A percentile compares a stretch with the other conserved stretches of the same genome.
phyloP scores from a whole-genome alignment of 257 asterid genomes.

The Solanum medicagineum region DNA sequence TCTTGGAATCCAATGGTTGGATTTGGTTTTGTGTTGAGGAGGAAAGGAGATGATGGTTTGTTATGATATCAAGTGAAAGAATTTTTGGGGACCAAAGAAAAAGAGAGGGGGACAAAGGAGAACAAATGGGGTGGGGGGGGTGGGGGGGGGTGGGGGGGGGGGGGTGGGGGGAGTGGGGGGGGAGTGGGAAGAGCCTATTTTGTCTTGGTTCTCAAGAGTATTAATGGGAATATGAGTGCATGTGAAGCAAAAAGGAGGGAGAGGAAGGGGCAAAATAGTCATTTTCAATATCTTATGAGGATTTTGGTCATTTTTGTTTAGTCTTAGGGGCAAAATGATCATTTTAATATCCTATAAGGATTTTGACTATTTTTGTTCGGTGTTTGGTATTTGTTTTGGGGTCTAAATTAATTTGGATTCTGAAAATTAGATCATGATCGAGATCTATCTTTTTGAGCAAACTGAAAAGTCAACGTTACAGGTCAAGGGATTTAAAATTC shows the following conservation, averaged over 20 bases:
- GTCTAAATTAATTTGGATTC: background rate
- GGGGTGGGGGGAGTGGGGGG: background rate
- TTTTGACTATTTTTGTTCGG: background rate
- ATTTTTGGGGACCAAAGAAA: background rate
- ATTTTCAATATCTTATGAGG: background rate
- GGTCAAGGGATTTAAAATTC: background rate
- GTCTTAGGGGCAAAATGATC: background rate
- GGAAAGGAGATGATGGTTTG: background rate
- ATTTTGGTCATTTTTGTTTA: background rate
- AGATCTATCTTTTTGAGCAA: background rate
- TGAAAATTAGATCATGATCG: background rate
- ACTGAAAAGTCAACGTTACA: background rate
- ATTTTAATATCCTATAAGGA: background rate
- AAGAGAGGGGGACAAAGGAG: background rate
- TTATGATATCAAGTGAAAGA: background rate
- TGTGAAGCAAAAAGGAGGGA: slow-evolving; percentile 26
- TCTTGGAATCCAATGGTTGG: slow-evolving; percentile 31
- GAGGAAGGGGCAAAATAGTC: background rate
- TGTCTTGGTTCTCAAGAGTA: slow-evolving; percentile 22
- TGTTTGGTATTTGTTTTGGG: background rate
- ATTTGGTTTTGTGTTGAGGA: background rate
- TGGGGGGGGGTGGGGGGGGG: background rate
- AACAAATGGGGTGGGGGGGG: background rate
- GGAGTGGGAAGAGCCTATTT: background rate
- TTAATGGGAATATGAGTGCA: slow-evolving; percentile 31